phyloP scores from a whole-genome alignment of 2,329 filamentous ascomycete genomes.

The Metarhizium robertsii region DNA sequence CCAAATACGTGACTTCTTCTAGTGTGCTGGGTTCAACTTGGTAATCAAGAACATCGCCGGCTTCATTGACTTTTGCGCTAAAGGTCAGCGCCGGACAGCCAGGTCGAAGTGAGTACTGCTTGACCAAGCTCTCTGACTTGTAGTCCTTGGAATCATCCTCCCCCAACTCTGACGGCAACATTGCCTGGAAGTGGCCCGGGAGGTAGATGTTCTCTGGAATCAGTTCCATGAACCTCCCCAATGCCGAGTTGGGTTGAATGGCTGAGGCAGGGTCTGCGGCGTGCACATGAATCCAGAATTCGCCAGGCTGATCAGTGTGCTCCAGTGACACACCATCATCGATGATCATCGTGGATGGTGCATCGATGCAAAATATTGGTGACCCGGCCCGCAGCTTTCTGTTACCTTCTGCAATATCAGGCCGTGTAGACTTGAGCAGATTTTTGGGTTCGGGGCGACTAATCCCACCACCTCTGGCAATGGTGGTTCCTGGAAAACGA shows the following conservation, averaged over 20 bases:
- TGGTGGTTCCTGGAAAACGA: slow-evolving; percentile 39
- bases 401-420: slow-evolving; percentile 36
- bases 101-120: slow-evolving; percentile 44
- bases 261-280: slow-evolving; percentile 70
- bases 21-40: slow-evolving; percentile 45
- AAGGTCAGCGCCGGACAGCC: slow-evolving; percentile 50
- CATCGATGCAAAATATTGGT: slow-evolving; percentile 66
- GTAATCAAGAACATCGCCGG: slow-evolving; percentile 43
- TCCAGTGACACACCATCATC: slow-evolving; percentile 74
- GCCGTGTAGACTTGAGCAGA: slow-evolving; percentile 23
- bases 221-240: slow-evolving; percentile 53
- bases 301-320: slow-evolving; percentile 35
- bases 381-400: slow-evolving; percentile 51
- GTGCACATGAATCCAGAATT: slow-evolving; percentile 71
- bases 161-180: slow-evolving; percentile 39
- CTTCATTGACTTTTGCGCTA: slow-evolving; percentile 45
- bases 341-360: slow-evolving; percentile 55
- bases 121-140: slow-evolving; percentile 30
- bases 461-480: slow-evolving; percentile 34
- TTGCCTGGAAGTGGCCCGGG: slow-evolving; percentile 45
- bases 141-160: slow-evolving; percentile 18
- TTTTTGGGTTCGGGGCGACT: slow-evolving; percentile 22
- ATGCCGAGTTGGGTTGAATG: slow-evolving; percentile 47
- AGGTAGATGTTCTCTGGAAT: slow-evolving; percentile 52
- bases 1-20: slow-evolving; percentile 47